Percentiles rank a stretch among this genome's conserved stretches.
Conservation (phyloP, 208 protist species). For the Leishmania lainsoni region DNA sequence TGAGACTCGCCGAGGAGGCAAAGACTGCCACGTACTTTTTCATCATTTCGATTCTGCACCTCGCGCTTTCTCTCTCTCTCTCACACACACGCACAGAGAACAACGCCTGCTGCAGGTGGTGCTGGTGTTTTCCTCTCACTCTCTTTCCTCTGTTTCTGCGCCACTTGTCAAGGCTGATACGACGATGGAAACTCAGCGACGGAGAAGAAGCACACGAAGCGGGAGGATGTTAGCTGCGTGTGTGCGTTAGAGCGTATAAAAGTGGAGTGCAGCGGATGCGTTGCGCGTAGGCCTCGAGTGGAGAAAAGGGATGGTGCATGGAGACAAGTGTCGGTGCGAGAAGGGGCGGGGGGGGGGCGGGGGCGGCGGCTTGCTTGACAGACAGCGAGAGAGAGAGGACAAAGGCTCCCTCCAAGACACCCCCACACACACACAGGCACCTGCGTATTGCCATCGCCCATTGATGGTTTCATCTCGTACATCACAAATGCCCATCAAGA, state of each 20-base stretch:
- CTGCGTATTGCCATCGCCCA: not conserved
- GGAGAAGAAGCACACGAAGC: not conserved
- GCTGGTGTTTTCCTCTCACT: slow-evolving; percentile 24
- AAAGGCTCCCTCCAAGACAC: not conserved
- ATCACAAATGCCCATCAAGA: not conserved
- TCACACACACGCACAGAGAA: no score
- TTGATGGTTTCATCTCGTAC: not conserved
- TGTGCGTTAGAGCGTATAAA: not conserved
- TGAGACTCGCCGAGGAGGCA: slow-evolving; percentile 60
- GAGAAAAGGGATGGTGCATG: not conserved
- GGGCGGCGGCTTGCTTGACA: not conserved
- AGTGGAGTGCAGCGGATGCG: not conserved
- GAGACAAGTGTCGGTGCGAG: not conserved
- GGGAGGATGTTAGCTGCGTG: not conserved
- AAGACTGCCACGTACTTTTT: slow-evolving; percentile 81
- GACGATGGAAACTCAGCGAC: not conserved
- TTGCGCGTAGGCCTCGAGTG: not conserved
- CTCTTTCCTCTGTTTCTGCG: not conserved
- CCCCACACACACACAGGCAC: not conserved
- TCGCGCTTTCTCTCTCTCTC: not conserved
- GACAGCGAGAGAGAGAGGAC: not conserved
- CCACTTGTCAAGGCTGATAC: not conserved
- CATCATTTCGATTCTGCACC: not conserved
- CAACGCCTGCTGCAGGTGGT: not conserved
- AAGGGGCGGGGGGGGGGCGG: not conserved